Percentiles rank a stretch among this genome's conserved stretches.
phyloP scores from a whole-genome alignment of 1,284 basidiomycete species.

The Xerocomus subilludens region DNA sequence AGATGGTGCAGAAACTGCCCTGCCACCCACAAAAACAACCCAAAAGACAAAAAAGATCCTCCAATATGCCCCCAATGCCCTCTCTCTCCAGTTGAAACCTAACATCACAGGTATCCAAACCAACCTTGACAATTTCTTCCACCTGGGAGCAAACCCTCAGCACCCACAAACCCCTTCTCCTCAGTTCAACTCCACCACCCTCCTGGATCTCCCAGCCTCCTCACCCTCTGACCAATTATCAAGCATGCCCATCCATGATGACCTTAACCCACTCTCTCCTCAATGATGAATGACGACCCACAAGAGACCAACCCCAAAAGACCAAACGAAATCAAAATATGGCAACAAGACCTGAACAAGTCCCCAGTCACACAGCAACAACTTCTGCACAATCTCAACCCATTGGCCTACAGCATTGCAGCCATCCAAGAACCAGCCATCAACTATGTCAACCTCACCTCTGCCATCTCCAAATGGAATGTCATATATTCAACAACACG shows the following conservation, averaged over 20 bases:
- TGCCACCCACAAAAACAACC: no score
- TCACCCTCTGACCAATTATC: background rate
- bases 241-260: background rate
- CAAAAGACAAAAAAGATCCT: no score
- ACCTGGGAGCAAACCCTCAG: no score
- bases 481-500: background rate
- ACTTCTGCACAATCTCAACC: background rate
- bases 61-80: background rate
- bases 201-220: no score
- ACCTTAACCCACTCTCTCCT: background rate
- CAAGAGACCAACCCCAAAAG: background rate
- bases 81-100: no score
- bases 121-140: no score
- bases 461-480: background rate
- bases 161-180: background rate
- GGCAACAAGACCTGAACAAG: slow-evolving; percentile 19
- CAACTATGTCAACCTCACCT: slow-evolving; percentile 1
- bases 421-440: slow-evolving; percentile 9
- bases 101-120: background rate
- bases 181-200: no score
- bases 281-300: background rate
- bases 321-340: background rate
- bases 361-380: background rate
- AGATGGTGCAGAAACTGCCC: no score
- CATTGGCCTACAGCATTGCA: background rate